Base-by-base conservation (phyloP, 495 filamentous ascomycete species). In the Neurospora pannonica region DNA sequence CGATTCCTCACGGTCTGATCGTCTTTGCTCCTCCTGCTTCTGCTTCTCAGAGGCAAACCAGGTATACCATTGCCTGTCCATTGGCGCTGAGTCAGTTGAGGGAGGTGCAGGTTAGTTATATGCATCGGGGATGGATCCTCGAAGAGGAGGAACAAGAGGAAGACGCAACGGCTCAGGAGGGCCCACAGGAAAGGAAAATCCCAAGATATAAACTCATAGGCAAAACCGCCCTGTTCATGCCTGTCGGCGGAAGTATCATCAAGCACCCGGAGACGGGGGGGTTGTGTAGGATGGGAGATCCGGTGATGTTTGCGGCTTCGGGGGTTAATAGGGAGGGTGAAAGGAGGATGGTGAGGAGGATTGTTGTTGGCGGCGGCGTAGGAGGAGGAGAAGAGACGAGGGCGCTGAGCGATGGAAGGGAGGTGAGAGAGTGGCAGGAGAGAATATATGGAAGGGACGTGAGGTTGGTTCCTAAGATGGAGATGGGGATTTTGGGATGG, bases 291-390 rank as follows among this genome's bases (percentile, higher is more conserved):
- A 60, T 60, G 48, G 21, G 48, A 0, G 48, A 60, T 28, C 48
- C 48, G 10, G 48, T 60, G 9, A 60, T 21, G 21, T 60, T 1
- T 60, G 48, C 48, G 0, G 2, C 83, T 70, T 46, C 77, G 79
- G 31, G 79, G 75, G 46, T 83, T 85, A 73, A 83, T 86, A 70
- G 87, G 85, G 40, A 86, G 83, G 39, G 84, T 70, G 34, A 76
- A 74, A 72, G 87, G 43, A 4, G 76, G 87, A 70, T 89, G 84
- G 70, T 92, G 86, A 88, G 90, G 91, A 87, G 88, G 76, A 85
- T 90, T 79, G 83, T 86, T 67, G 82, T 89, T 70, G 7, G 78
- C 73, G 36, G 89, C 86, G 73, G 89, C 85, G 15, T 87, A 82
- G 40, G 91, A 90, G 21, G 87, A 87, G 70, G 92, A 88, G 17